These are phyloP conservation scores for Mollisia scopiformis DNA, from an alignment of 2,329 filamentous ascomycete species.

Conservation along the genomic window DNA sequence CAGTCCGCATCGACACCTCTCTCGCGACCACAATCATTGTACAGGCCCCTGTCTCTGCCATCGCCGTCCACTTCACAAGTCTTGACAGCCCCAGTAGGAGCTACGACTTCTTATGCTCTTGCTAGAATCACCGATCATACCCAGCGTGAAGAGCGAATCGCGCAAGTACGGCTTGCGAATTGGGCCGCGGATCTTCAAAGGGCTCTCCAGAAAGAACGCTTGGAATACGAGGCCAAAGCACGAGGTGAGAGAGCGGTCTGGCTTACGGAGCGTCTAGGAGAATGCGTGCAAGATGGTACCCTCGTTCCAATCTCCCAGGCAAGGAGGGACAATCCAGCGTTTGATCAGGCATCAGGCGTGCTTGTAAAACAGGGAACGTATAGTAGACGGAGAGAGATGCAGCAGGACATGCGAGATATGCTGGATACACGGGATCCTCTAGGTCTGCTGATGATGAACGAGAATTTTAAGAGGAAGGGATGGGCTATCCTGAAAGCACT, in stretches of 20 bases:
- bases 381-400: slow-evolving; percentile 11
- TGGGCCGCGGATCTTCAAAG: slow-evolving; percentile 84
- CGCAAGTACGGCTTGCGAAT: slow-evolving; percentile 73
- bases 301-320: slow-evolving; percentile 53
- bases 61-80: slow-evolving; percentile 23
- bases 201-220: slow-evolving; percentile 74
- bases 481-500: slow-evolving; percentile 74
- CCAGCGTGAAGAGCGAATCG: slow-evolving; percentile 61
- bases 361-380: slow-evolving; percentile 29
- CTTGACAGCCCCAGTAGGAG: slow-evolving; percentile 33
- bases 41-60: slow-evolving; percentile 39
- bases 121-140: slow-evolving; percentile 62
- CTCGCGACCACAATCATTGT: slow-evolving; percentile 36
- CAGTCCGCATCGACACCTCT: slow-evolving; percentile 46
- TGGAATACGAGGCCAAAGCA: slow-evolving; percentile 65
- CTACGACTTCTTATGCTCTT: slow-evolving; percentile 56
- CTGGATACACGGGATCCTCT: slow-evolving; percentile 68
- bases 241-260: slow-evolving; percentile 68
- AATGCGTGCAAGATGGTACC: slow-evolving; percentile 68
- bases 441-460: slow-evolving; percentile 72
- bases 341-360: slow-evolving; percentile 17
- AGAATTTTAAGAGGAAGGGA: slow-evolving; percentile 65
- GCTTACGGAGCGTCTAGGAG: slow-evolving; percentile 67
- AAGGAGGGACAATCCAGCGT: slow-evolving; percentile 20
- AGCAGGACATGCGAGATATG: slow-evolving; percentile 9